A percentile compares a stretch with the other conserved stretches of the same genome.
phyloP scores from a whole-genome alignment of 129 eudicot species.

The Gnaphalium uliginosum region DNA sequence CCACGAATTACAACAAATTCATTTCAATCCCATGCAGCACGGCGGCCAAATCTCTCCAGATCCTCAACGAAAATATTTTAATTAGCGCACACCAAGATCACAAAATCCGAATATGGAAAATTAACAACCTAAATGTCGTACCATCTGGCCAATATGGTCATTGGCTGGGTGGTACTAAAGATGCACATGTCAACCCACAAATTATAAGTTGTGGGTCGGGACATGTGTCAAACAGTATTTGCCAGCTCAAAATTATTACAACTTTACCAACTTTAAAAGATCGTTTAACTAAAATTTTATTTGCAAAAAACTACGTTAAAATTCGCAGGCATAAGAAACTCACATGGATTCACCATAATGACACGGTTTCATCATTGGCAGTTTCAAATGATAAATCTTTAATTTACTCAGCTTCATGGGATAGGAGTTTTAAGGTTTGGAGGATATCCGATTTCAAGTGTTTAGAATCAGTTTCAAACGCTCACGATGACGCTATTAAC shows the following conservation, averaged over 20 bases:
- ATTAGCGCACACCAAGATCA: constrained; percentile 76
- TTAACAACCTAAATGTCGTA: constrained; percentile 32
- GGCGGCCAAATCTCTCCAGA: constrained; percentile 54
- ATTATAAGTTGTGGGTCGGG: background rate
- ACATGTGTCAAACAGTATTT: background rate
- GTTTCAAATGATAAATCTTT: constrained; percentile 46
- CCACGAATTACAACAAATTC: background rate
- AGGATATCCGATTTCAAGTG: constrained; percentile 66
- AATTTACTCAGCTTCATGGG: constrained; percentile 88
- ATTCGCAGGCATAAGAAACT: constrained; percentile 58
- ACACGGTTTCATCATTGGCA: constrained; percentile 68
- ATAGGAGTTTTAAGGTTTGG: constrained; percentile 76
- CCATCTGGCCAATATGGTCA: no score
- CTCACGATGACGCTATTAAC: constrained; percentile 90
- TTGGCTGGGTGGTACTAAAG: background rate
- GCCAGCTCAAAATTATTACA: constrained; percentile 30
- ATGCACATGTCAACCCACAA: background rate
- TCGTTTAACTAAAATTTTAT: constrained; percentile 42
- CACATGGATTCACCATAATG: constrained; percentile 84
- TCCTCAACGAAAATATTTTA: constrained; percentile 35
- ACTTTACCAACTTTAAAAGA: constrained; percentile 68
- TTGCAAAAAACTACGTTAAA: constrained; percentile 60
- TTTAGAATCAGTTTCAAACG: constrained; percentile 61
- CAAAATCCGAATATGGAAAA: constrained; percentile 68
- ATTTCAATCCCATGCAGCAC: constrained; percentile 25